Conservation (phyloP, 345 rosid species). For the Camelina sativa region DNA sequence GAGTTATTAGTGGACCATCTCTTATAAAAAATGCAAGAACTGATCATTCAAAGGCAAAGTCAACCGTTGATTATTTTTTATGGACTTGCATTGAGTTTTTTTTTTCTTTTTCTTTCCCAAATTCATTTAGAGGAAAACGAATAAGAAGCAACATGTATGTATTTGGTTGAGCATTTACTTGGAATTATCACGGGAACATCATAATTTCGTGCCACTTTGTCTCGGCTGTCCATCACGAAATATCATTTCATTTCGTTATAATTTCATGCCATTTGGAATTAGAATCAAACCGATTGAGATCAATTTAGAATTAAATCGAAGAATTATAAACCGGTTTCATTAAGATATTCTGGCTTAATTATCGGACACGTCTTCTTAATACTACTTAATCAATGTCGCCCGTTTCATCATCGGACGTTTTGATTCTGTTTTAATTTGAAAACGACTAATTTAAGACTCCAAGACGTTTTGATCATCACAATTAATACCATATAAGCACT, state of each 20-base stretch:
- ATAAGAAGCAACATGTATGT: background rate
- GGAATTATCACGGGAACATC: constrained; percentile 6
- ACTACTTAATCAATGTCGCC: background rate
- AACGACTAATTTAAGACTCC: background rate
- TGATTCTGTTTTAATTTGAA: background rate
- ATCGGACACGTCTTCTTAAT: background rate
- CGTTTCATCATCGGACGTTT: background rate
- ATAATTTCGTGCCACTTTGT: too few relatives aligned
- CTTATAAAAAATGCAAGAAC: background rate
- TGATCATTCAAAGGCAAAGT: constrained; percentile 8
- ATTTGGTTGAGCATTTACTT: background rate
- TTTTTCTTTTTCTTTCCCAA: too few relatives aligned
- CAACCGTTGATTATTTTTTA: background rate
- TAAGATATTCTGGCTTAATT: background rate
- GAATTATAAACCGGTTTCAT: background rate
- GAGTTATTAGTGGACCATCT: constrained; percentile 11
- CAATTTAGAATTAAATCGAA: background rate
- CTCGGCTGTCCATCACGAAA: background rate
- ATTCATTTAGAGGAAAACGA: background rate
- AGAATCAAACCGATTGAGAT: background rate
- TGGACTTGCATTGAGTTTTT: background rate
- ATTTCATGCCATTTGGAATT: background rate
- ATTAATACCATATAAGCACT: background rate
- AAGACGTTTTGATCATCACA: background rate
- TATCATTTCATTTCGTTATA: background rate